These are phyloP conservation scores for Chaetoscypha palmicola DNA, from an alignment of 2,329 filamentous ascomycete genomes.

Conservation along the genomic window DNA sequence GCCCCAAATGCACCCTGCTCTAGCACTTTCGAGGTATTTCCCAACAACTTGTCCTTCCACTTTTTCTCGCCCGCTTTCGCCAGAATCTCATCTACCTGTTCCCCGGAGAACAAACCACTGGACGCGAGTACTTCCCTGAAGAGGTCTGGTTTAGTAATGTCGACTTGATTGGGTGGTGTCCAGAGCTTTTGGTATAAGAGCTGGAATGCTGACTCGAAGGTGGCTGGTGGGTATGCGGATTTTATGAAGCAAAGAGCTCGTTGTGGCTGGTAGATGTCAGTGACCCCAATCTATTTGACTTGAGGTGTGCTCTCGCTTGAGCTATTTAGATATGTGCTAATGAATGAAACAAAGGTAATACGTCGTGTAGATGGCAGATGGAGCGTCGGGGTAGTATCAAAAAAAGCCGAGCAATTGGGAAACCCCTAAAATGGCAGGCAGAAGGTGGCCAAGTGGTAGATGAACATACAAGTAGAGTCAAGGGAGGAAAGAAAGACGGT, in stretches of 20 bases:
- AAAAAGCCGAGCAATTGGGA: no score
- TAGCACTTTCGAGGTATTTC: slow-evolving; percentile 53
- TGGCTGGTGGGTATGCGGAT: slow-evolving; percentile 40
- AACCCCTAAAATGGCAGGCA: slow-evolving; percentile 29
- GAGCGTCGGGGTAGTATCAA: no score
- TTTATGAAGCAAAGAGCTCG: slow-evolving; percentile 63
- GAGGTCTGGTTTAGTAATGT: slow-evolving; percentile 53
- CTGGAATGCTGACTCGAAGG: slow-evolving; percentile 47
- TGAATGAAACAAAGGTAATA: no score
- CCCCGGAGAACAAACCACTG: slow-evolving; percentile 36
- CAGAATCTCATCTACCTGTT: slow-evolving; percentile 51
- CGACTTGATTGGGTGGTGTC: slow-evolving; percentile 44
- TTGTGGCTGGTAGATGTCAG: slow-evolving; percentile 57
- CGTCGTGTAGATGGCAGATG: no score
- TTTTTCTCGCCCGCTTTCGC: slow-evolving; percentile 42
- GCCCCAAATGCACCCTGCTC: slow-evolving; percentile 66
- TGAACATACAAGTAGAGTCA: slow-evolving; percentile 40
- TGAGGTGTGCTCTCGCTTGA: no score
- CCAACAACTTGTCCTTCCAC: slow-evolving; percentile 47
- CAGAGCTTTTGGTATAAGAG: slow-evolving; percentile 56
- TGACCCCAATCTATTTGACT: no score
- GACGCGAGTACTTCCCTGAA: slow-evolving; percentile 38
- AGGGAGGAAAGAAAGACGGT: slow-evolving; percentile 46
- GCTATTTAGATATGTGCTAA: no score
- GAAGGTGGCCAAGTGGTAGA: slow-evolving; percentile 2